A percentile compares a stretch with the other conserved stretches of the same genome.
phyloP scores from a whole-genome alignment of 352 stramenopile genomes.

The Phytophthora quininea region DNA sequence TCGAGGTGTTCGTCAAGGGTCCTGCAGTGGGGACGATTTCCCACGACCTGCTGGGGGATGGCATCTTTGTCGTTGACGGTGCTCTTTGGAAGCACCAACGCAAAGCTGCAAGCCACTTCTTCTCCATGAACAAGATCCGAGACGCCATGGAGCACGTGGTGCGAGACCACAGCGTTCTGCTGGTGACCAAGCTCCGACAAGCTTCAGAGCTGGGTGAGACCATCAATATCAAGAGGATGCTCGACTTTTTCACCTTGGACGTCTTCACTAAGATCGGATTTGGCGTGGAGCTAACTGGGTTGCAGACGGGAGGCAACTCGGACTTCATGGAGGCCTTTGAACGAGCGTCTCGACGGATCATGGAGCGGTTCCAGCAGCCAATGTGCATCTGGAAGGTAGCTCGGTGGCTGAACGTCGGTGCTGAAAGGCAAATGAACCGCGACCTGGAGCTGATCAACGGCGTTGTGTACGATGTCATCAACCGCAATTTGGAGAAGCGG shows the following conservation, averaged over 20 bases:
- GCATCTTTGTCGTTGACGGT: slow-evolving; percentile 80
- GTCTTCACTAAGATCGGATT: slow-evolving; percentile 80
- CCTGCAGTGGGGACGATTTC: slow-evolving; percentile 39
- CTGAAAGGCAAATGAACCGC: slow-evolving; percentile 28
- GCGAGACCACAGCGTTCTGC: slow-evolving; percentile 38
- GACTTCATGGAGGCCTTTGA: slow-evolving; percentile 51
- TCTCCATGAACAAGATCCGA: slow-evolving; percentile 66
- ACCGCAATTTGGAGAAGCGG: slow-evolving; percentile 15
- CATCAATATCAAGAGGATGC: slow-evolving; percentile 56
- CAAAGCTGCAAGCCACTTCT: slow-evolving; percentile 90
- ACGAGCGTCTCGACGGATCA: slow-evolving; percentile 36
- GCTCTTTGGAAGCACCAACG: slow-evolving; percentile 72
- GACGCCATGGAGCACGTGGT: slow-evolving; percentile 58
- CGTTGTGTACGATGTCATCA: slow-evolving; percentile 31
- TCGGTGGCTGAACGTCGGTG: slow-evolving; percentile 35
- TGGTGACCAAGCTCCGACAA: slow-evolving; percentile 33
- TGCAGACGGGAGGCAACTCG: slow-evolving; percentile 38
- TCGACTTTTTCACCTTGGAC: slow-evolving; percentile 71
- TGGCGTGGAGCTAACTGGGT: slow-evolving; percentile 53
- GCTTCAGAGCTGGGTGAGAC: slow-evolving; percentile 12
- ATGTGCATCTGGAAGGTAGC: slow-evolving; percentile 46
- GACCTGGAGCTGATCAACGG: slow-evolving; percentile 35
- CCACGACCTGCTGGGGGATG: slow-evolving; percentile 69
- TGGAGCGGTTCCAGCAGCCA: slow-evolving; percentile 39
- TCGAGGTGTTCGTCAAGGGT: slow-evolving; percentile 79